Conservation (phyloP, 2,329 filamentous ascomycete species). For the Ophiostoma montium region DNA sequence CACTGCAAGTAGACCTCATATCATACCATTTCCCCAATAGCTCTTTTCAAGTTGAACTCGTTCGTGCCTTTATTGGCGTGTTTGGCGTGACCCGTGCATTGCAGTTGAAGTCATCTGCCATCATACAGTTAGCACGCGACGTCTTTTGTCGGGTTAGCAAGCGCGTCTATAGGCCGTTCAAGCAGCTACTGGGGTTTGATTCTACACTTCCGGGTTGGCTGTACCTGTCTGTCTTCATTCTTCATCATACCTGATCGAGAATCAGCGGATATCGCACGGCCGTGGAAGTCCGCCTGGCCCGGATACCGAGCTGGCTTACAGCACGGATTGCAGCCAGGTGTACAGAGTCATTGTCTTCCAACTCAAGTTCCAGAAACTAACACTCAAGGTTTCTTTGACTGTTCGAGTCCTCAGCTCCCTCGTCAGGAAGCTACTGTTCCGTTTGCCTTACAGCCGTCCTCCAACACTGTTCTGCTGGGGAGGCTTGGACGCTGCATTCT, state of each 20-base stretch:
- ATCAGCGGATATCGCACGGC: slow-evolving; percentile 7
- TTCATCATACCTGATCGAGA: slow-evolving; percentile 8
- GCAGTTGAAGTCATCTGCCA: no score
- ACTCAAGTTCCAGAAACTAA: slow-evolving; percentile 13
- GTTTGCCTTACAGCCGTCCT: slow-evolving; percentile 6
- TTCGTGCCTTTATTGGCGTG: no score
- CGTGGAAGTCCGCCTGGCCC: not conserved
- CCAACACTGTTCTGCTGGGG: slow-evolving; percentile 12
- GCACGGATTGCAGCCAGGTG: not conserved
- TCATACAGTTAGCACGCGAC: no score
- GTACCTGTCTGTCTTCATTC: slow-evolving; percentile 8
- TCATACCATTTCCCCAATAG: no score
- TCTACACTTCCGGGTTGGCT: slow-evolving; percentile 9
- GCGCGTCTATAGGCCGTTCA: slow-evolving; percentile 8
- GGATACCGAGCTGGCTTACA: not conserved
- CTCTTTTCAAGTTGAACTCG: no score
- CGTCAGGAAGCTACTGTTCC: slow-evolving; percentile 11
- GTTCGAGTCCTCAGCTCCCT: slow-evolving; percentile 9
- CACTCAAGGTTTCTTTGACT: slow-evolving; percentile 4
- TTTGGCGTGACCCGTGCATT: no score
- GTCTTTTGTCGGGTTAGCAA: no score
- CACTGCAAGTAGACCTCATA: no score
- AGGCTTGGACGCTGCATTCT: slow-evolving; percentile 7
- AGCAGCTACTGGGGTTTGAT: slow-evolving; percentile 9
- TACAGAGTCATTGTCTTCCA: slow-evolving; percentile 12